Evolutionary conservation across 2,329 filamentous ascomycete species (phyloP).

Genomic region (Colletotrichum tanaceti): DNA sequence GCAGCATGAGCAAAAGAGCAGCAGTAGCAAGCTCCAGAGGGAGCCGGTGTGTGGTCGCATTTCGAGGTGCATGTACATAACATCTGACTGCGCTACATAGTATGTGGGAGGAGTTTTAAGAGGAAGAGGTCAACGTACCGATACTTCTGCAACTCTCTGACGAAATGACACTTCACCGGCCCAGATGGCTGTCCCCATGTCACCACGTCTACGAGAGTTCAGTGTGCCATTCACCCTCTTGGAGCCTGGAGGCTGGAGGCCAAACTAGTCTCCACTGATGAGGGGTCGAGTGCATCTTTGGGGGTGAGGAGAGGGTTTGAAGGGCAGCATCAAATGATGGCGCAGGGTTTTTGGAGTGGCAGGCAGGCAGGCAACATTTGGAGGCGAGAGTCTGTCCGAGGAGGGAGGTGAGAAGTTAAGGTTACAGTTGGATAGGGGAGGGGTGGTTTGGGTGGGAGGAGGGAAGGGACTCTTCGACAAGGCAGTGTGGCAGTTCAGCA

Average conservation of each 20-base stretch:
- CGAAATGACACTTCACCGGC: slow-evolving; percentile 34
- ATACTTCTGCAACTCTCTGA: slow-evolving; percentile 33
- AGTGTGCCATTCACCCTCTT: slow-evolving; percentile 27
- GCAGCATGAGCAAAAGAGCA: not conserved
- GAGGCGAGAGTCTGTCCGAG: slow-evolving; percentile 8
- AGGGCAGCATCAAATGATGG: not conserved
- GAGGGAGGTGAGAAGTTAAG: not conserved
- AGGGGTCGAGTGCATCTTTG: slow-evolving; percentile 14
- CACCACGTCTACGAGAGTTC: slow-evolving; percentile 22
- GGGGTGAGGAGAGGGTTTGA: slow-evolving; percentile 5
- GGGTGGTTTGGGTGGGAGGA: no score
- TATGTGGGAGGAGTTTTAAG: slow-evolving; percentile 20
- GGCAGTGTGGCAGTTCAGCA: not conserved
- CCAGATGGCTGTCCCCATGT: slow-evolving; percentile 22
- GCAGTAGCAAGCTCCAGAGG: slow-evolving; percentile 14
- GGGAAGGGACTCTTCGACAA: no score
- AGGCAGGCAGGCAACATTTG: slow-evolving; percentile 6
- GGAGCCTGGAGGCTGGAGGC: no score
- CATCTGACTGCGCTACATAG: not conserved
- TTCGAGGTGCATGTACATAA: slow-evolving; percentile 24
- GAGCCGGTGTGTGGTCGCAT: slow-evolving; percentile 26
- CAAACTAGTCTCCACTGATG: slow-evolving; percentile 23
- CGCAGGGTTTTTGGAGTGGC: slow-evolving; percentile 3
- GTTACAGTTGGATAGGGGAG: slow-evolving; percentile 2
- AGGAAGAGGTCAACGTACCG: slow-evolving; percentile 23